Percentiles rank a stretch among this genome's conserved stretches.
Evolutionary conservation across 2,329 filamentous ascomycete species (phyloP).

Genomic region (Stagonosporopsis vannaccii): DNA sequence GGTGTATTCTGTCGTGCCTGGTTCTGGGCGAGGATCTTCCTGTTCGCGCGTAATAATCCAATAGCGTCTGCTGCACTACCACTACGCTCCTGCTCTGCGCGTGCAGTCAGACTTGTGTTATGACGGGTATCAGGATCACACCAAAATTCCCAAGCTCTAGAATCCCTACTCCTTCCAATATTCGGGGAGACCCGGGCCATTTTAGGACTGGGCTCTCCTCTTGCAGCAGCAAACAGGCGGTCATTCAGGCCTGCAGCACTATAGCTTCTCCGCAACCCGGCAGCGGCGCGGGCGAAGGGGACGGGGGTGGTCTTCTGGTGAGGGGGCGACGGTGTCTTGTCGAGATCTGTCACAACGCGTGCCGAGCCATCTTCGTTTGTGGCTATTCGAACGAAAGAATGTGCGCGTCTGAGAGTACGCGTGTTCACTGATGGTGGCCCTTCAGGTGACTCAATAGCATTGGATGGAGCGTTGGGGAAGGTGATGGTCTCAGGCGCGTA

Average conservation of each 20-base stretch:
- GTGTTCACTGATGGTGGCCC: constrained; percentile 52
- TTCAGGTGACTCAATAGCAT: constrained; percentile 53
- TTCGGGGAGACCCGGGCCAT: constrained; percentile 59
- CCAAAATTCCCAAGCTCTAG: constrained; percentile 89
- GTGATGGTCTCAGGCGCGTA: constrained; percentile 41
- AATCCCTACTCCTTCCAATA: constrained; percentile 81
- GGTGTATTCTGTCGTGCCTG: constrained; percentile 70
- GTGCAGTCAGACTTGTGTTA: constrained; percentile 71
- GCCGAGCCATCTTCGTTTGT: constrained; percentile 90
- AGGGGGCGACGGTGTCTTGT: constrained; percentile 73
- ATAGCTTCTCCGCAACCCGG: constrained; percentile 71
- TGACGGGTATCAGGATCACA: constrained; percentile 82
- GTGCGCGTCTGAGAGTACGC: constrained; percentile 48
- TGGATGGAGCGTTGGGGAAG: constrained; percentile 35
- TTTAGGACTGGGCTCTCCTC: constrained; percentile 42
- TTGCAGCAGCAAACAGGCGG: constrained; percentile 37
- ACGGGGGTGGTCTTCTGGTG: constrained; percentile 60
- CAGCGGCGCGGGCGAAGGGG: constrained; percentile 48
- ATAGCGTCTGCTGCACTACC: constrained; percentile 84
- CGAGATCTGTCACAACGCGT: constrained; percentile 76
- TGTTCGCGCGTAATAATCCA: constrained; percentile 76
- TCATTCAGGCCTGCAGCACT: constrained; percentile 65
- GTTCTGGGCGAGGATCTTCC: constrained; percentile 60
- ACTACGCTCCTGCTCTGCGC: constrained; percentile 79
- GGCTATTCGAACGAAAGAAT: constrained; percentile 74